Conservation (phyloP, 2,329 filamentous ascomycete genomes). For the Xylaria sp. region DNA sequence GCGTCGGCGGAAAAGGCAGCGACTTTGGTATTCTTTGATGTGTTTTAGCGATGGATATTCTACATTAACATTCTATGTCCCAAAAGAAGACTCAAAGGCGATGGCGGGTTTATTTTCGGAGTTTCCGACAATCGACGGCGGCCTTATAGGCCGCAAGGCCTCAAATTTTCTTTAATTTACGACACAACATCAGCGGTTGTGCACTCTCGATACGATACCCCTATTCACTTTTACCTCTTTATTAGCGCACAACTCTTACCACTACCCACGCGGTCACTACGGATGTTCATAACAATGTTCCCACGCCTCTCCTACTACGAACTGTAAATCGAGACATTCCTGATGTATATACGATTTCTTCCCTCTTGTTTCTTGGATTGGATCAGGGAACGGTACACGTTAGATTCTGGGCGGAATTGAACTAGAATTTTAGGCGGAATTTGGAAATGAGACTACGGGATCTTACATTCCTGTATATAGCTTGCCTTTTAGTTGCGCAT, state of each 20-base stretch:
- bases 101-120: background rate
- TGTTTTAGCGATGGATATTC: constrained; percentile 5
- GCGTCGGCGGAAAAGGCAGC: constrained; percentile 30
- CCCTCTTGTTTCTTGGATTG: background rate
- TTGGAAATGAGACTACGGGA: constrained; percentile 7
- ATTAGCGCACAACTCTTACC: constrained; percentile 1
- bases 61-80: background rate
- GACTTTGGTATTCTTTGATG: constrained; percentile 1
- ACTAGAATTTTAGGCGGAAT: constrained; percentile 13
- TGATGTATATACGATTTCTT: constrained; percentile 19
- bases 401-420: constrained; percentile 14
- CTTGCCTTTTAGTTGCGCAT: background rate
- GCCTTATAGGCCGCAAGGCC: constrained; percentile 9
- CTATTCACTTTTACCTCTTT: constrained; percentile 12
- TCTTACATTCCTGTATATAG: constrained; percentile 18
- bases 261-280: background rate
- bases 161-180: constrained; percentile 7
- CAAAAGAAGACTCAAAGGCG: constrained; percentile 5
- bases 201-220: constrained; percentile 31
- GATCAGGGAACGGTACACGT: constrained; percentile 16
- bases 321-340: background rate
- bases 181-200: constrained; percentile 3
- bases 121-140: background rate
- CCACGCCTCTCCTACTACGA: background rate
- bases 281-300: background rate